Evolutionary conservation across 1,284 basidiomycete species (phyloP).

Genomic region (Tilletia caries): DNA sequence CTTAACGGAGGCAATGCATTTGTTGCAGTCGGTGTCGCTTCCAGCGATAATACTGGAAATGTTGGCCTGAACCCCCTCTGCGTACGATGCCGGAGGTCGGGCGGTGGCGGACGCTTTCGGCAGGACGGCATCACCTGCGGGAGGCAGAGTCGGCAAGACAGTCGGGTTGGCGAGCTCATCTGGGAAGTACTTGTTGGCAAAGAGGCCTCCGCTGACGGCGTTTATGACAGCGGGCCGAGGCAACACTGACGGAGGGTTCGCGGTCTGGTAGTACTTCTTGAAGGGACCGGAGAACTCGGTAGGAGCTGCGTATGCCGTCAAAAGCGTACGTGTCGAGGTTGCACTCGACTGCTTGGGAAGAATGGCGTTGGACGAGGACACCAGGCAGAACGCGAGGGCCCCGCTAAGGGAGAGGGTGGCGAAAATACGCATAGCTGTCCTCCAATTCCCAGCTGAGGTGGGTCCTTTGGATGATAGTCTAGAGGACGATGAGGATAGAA

Average conservation of each 20-base stretch:
- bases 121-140: constrained; percentile 16
- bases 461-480: background rate
- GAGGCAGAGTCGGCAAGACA: constrained; percentile 12
- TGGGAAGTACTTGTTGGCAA: constrained; percentile 56
- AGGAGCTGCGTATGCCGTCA: constrained; percentile 66
- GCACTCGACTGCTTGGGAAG: background rate
- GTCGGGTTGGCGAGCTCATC: constrained; percentile 16
- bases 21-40: constrained; percentile 11
- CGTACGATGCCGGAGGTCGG: background rate
- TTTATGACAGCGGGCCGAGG: constrained; percentile 62
- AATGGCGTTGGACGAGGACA: background rate
- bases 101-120: constrained; percentile 12
- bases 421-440: background rate
- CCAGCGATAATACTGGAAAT: constrained; percentile 16
- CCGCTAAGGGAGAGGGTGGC: background rate
- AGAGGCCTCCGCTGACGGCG: constrained; percentile 67
- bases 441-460: background rate
- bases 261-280: constrained; percentile 62
- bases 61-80: constrained; percentile 11
- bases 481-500: background rate
- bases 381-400: background rate
- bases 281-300: constrained; percentile 70
- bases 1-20: constrained; percentile 11
- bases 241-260: constrained; percentile 57
- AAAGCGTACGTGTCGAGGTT: constrained; percentile 64